A percentile compares a stretch with the other conserved stretches of the same genome.
Evolutionary conservation across 2,329 filamentous ascomycete species (phyloP).

Genomic region (Thermoascus crustaceus): DNA sequence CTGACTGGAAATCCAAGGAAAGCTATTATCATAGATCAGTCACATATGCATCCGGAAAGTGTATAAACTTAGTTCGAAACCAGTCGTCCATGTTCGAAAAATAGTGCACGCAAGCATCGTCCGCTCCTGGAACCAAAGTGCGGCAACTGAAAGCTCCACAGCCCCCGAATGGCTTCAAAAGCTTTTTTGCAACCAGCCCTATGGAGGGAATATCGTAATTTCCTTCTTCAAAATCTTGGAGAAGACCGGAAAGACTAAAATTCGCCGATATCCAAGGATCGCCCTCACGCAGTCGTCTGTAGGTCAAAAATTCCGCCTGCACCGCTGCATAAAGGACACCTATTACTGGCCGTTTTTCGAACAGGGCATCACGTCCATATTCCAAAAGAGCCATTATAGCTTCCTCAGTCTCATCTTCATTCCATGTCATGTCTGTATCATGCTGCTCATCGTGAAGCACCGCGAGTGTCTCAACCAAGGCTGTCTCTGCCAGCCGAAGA

Average conservation of each 20-base stretch:
- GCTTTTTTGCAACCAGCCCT: slow-evolving; percentile 7
- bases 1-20: too few relatives aligned
- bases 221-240: slow-evolving; percentile 5
- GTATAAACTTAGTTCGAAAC: slow-evolving; percentile 7
- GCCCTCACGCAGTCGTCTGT: slow-evolving; percentile 21
- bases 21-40: too few relatives aligned
- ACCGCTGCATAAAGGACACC: slow-evolving; percentile 27
- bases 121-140: background rate
- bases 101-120: slow-evolving; percentile 5
- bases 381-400: background rate
- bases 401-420: background rate
- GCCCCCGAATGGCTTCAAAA: slow-evolving; percentile 12
- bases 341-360: slow-evolving; percentile 3
- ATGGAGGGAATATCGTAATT: slow-evolving; percentile 4
- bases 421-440: too few relatives aligned
- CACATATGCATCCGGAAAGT: slow-evolving; percentile 1
- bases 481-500: slow-evolving; percentile 9
- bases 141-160: slow-evolving; percentile 9
- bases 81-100: slow-evolving; percentile 12
- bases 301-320: slow-evolving; percentile 31
- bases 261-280: slow-evolving; percentile 17
- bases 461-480: slow-evolving; percentile 4
- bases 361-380: too few relatives aligned
- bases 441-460: too few relatives aligned
- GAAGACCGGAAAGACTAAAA: slow-evolving; percentile 11